Evolutionary conservation across 2,329 filamentous ascomycete species (phyloP), one percentile per base, ranked within the genome.

Genomic region (Nothomitra cinnamomea): DNA sequence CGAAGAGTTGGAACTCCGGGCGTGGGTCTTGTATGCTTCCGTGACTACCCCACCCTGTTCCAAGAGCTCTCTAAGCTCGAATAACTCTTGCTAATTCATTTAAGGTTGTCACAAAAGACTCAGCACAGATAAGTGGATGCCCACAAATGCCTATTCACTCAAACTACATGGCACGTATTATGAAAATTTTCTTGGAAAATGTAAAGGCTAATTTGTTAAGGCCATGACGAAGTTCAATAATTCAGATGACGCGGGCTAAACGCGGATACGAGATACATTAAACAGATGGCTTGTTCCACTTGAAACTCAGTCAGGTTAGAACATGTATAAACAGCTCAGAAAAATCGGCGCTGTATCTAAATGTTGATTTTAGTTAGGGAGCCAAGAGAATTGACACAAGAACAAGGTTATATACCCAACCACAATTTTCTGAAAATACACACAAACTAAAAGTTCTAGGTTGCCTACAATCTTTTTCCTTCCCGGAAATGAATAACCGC

Each of bases 401-500:
- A 45, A 21, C 5, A 21, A 45, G 41, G 41, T 45, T 15, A 12
- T 45, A 7, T 21, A 38, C 35, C n/a, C 17, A 21, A 45, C 15
- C 6, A 45, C n/a, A 4, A 4, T 2, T 4, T 45, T 45, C 2
- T 13, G 5, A 15, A 21, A 45, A 22, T 22, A 8, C n/a, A 13
- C 17, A 45, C 48, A 28, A n/a, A 51, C 15, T 32, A 4, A 19
- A 35, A 4, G n/a, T 3, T 32, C 54, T 41, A 56, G 49, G 43
- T 61, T 67, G 64, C 55, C 58, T 66, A 13, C 54, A 54, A 50
- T 67, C 65, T 1, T 57, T 69, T 2, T 59, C 61, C 12, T 68
- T 67, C 53, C 54, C 48, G 0, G 57, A 62, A 48, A 64, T 68
- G 59, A 22, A 58, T 2, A 48, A 55, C 32, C 64, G 66, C 3